These are phyloP conservation scores for Populus deltoides DNA, from an alignment of 345 rosid species.

Conservation along the genomic window DNA sequence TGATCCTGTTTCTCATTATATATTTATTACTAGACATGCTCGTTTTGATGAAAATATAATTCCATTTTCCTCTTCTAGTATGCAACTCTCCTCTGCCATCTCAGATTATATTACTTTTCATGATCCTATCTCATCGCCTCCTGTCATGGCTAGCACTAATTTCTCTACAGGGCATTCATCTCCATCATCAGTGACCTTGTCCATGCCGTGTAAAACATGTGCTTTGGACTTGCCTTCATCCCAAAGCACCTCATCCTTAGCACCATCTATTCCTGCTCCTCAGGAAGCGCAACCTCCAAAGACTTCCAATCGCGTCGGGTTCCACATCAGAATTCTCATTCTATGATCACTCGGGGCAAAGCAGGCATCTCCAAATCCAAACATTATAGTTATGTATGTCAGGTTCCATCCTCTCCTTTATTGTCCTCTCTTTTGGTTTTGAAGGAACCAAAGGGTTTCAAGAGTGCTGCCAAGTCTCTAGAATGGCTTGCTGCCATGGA, in stretches of 20 bases:
- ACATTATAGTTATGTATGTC: neutral
- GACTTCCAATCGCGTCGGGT: too few species aligned
- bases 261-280: neutral
- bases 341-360: neutral
- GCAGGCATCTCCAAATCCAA: slow-evolving; percentile 11
- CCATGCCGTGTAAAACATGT: too few species aligned
- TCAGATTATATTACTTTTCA: neutral
- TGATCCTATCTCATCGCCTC: neutral
- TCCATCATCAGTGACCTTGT: too few species aligned
- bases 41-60: slow-evolving; percentile 8
- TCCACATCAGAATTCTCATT: neutral
- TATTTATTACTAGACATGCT: slow-evolving; percentile 3
- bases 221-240: too few species aligned
- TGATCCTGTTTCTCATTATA: neutral
- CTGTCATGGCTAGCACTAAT: slow-evolving; percentile 1
- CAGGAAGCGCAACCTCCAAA: too few species aligned
- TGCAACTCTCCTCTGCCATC: too few species aligned
- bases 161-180: neutral
- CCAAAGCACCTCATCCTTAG: too few species aligned
- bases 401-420: neutral
- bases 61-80: neutral
- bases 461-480: too few species aligned
- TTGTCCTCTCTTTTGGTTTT: neutral
- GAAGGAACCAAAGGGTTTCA: too few species aligned
- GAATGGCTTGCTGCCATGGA: neutral